Percentiles rank a stretch among this genome's conserved stretches.
These are phyloP conservation scores for Lachancea fermentati DNA, from an alignment of 805 yeast species.

Conservation along the genomic window DNA sequence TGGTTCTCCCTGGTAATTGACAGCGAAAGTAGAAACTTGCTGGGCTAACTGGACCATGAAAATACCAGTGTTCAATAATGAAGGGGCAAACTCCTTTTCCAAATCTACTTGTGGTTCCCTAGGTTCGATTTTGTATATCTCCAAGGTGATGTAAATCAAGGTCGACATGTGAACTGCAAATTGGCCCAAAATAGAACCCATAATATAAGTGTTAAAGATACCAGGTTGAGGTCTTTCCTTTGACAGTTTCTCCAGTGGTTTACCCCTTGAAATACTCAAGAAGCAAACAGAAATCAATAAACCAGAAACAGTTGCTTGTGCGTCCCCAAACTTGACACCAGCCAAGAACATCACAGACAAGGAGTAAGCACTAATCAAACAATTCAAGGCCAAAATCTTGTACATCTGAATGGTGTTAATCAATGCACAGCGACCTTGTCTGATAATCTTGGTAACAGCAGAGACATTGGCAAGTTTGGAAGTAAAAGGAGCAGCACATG, in stretches of 20 bases:
- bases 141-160: slow-evolving; percentile 73
- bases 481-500: slow-evolving; percentile 98
- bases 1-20: slow-evolving; percentile 95
- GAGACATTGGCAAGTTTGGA: slow-evolving; percentile 89
- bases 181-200: slow-evolving; percentile 97
- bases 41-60: slow-evolving; percentile 91
- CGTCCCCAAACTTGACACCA: slow-evolving; percentile 97
- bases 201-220: slow-evolving; percentile 87
- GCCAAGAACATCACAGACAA: slow-evolving; percentile 90
- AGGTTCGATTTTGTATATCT: slow-evolving; percentile 85
- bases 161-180: slow-evolving; percentile 88
- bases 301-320: slow-evolving; percentile 97
- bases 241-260: slow-evolving; percentile 80
- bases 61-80: slow-evolving; percentile 92
- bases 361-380: slow-evolving; percentile 94
- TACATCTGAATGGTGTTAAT: slow-evolving; percentile 98
- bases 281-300: slow-evolving; percentile 87
- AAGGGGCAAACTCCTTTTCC: slow-evolving; percentile 83
- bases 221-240: slow-evolving; percentile 97
- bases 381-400: slow-evolving; percentile 92
- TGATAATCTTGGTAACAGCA: slow-evolving; percentile 86
- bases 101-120: slow-evolving; percentile 85
- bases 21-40: slow-evolving; percentile 96
- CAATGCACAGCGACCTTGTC: slow-evolving; percentile 97
- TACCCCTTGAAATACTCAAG: slow-evolving; percentile 90